Conservation (phyloP, 2,329 filamentous ascomycete species). For the Penicillium corylophilum region DNA sequence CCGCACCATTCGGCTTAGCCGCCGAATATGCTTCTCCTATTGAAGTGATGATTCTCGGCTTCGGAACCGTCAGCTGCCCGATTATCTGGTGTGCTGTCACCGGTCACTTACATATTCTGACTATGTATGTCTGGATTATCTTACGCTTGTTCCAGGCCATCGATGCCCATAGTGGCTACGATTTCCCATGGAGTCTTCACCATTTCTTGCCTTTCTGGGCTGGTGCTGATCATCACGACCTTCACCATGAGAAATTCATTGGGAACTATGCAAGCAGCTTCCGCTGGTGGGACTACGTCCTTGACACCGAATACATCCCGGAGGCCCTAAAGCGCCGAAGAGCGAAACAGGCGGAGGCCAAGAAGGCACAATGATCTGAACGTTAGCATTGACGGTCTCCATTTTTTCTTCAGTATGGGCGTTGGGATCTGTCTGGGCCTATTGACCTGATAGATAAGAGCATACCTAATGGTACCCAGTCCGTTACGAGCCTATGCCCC, state of each 20-base stretch:
- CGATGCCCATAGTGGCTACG: slow-evolving; percentile 95
- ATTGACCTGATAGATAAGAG: no score
- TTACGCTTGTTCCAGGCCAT: slow-evolving; percentile 95
- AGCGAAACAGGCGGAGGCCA: slow-evolving; percentile 49
- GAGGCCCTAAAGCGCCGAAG: slow-evolving; percentile 82
- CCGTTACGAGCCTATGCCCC: no score
- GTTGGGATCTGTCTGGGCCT: no score
- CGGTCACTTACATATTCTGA: slow-evolving; percentile 86
- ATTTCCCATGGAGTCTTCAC: slow-evolving; percentile 96
- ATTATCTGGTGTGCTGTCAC: slow-evolving; percentile 82
- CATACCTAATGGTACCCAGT: no score
- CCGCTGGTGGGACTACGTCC: slow-evolving; percentile 95
- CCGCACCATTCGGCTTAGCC: slow-evolving; percentile 91
- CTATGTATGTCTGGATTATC: slow-evolving; percentile 97
- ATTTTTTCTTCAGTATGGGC: no score
- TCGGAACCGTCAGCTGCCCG: slow-evolving; percentile 79
- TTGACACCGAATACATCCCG: slow-evolving; percentile 90
- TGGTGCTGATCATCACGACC: slow-evolving; percentile 92
- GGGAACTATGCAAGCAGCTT: slow-evolving; percentile 98
- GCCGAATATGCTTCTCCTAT: slow-evolving; percentile 98
- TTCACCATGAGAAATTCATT: slow-evolving; percentile 97
- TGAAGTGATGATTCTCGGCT: slow-evolving; percentile 90
- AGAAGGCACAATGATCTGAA: slow-evolving; percentile 28
- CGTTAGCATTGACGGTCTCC: no score
- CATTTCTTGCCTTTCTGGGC: slow-evolving; percentile 98